Evolutionary conservation across 2,329 filamentous ascomycete genomes (phyloP).

Genomic region (Colletotrichum limetticola): DNA sequence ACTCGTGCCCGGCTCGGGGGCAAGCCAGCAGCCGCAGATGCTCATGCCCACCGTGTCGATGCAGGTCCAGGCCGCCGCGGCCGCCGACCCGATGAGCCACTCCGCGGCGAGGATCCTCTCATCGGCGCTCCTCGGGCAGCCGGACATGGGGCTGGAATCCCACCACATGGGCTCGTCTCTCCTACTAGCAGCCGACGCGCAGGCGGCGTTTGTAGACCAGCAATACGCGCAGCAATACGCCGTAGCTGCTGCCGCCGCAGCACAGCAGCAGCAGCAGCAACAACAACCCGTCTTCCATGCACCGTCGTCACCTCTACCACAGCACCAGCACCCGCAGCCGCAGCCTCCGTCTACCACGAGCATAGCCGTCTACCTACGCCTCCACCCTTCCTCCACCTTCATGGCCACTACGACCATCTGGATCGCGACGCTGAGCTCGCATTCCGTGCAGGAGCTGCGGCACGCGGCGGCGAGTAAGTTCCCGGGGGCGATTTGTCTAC

Average conservation of each 20-base stretch:
- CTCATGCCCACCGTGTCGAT: slow-evolving; percentile 25
- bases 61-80: slow-evolving; percentile 23
- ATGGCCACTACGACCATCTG: slow-evolving; percentile 65
- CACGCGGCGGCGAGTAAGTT: slow-evolving; percentile 70
- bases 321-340: no score
- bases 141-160: slow-evolving; percentile 44
- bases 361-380: slow-evolving; percentile 75
- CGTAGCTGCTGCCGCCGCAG: slow-evolving; percentile 26
- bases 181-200: slow-evolving; percentile 50
- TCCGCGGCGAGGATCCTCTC: slow-evolving; percentile 24
- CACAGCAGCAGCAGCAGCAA: neutral
- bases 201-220: slow-evolving; percentile 48
- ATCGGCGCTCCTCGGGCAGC: slow-evolving; percentile 21
- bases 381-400: slow-evolving; percentile 72
- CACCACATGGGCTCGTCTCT: slow-evolving; percentile 50
- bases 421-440: slow-evolving; percentile 70
- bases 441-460: slow-evolving; percentile 71
- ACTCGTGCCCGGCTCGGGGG: slow-evolving; percentile 18
- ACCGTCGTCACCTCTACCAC: slow-evolving; percentile 19
- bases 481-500: slow-evolving; percentile 66
- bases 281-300: slow-evolving; percentile 39
- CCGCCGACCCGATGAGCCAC: slow-evolving; percentile 15
- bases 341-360: slow-evolving; percentile 30
- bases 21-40: slow-evolving; percentile 24
- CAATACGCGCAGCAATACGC: slow-evolving; percentile 45